Evolutionary conservation across 2,329 filamentous ascomycete species (phyloP).

Genomic region (Aspergillus quadricinctus): DNA sequence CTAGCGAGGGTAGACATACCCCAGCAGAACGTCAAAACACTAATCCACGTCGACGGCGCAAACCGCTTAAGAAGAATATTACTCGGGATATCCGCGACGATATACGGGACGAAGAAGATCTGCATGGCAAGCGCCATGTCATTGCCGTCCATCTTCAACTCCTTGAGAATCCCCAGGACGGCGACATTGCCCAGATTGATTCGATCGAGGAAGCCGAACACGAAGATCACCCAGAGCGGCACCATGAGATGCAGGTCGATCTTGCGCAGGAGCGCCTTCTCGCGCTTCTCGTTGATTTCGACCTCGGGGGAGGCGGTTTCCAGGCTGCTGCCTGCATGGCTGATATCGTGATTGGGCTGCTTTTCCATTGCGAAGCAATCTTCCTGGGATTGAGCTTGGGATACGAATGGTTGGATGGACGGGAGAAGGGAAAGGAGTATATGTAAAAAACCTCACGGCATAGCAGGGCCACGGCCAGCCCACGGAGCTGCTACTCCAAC

Average conservation of each 20-base stretch:
- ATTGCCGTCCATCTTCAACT: constrained; percentile 15
- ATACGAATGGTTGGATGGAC: background rate
- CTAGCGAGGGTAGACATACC: too few species aligned
- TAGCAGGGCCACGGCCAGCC: background rate
- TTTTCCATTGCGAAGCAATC: constrained; percentile 1
- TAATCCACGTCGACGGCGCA: constrained; percentile 10
- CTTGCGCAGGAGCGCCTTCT: constrained; percentile 12
- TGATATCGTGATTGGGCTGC: background rate
- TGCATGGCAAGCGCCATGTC: background rate
- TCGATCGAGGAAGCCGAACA: constrained; percentile 19
- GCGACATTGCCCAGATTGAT: constrained; percentile 21
- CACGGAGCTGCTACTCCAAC: background rate
- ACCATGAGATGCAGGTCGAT: constrained; percentile 21
- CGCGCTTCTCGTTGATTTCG: background rate
- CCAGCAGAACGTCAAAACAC: background rate
- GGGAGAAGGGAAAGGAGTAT: background rate
- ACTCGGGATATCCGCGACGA: constrained; percentile 24
- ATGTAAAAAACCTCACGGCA: background rate
- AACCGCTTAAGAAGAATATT: constrained; percentile 25
- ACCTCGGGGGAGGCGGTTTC: background rate
- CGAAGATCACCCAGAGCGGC: constrained; percentile 17
- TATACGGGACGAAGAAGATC: constrained; percentile 27
- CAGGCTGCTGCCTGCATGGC: background rate
- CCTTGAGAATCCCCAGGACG: constrained; percentile 17
- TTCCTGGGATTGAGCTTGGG: background rate